Percentiles rank a stretch among this genome's conserved stretches.
phyloP scores from a whole-genome alignment of 257 asterid species.

The Fraxinus cuspidata region DNA sequence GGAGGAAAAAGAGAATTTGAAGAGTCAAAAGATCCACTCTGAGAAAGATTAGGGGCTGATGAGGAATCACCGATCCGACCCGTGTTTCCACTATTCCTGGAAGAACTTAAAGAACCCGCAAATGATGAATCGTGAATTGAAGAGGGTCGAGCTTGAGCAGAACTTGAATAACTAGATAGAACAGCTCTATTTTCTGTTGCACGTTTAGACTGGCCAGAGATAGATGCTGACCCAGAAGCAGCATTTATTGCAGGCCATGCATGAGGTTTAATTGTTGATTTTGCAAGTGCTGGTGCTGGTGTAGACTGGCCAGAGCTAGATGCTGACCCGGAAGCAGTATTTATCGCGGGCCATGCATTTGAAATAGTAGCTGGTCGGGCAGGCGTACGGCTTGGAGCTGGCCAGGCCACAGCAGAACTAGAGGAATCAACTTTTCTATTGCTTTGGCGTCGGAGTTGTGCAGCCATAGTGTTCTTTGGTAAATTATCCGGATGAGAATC shows the following conservation, averaged over 20 bases:
- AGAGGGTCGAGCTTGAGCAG: constrained; percentile 50
- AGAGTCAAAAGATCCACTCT: constrained; percentile 44
- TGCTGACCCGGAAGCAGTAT: constrained; percentile 52
- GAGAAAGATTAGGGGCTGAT: constrained; percentile 78
- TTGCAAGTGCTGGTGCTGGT: constrained; percentile 6
- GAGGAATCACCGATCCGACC: constrained; percentile 62
- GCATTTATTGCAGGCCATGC: constrained; percentile 61
- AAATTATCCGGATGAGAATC: constrained; percentile 43
- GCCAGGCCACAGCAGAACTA: constrained; percentile 53
- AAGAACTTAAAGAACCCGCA: constrained; percentile 46
- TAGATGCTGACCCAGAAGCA: constrained; percentile 58
- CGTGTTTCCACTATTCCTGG: constrained; percentile 48
- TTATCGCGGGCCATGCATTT: constrained; percentile 57
- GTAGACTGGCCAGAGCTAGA: constrained; percentile 53
- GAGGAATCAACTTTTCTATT: constrained; percentile 40
- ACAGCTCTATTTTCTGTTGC: constrained; percentile 37
- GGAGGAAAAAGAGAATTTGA: constrained; percentile 72
- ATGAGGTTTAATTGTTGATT: constrained; percentile 15
- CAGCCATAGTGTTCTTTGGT: constrained; percentile 63
- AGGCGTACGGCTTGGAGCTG: constrained; percentile 41
- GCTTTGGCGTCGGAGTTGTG: constrained; percentile 56
- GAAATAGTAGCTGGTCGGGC: constrained; percentile 39
- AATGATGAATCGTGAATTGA: constrained; percentile 40
- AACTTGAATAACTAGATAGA: constrained; percentile 43
- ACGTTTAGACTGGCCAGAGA: constrained; percentile 44